Conservation (phyloP, 129 eudicot species). For the Sambucus nigra region DNA sequence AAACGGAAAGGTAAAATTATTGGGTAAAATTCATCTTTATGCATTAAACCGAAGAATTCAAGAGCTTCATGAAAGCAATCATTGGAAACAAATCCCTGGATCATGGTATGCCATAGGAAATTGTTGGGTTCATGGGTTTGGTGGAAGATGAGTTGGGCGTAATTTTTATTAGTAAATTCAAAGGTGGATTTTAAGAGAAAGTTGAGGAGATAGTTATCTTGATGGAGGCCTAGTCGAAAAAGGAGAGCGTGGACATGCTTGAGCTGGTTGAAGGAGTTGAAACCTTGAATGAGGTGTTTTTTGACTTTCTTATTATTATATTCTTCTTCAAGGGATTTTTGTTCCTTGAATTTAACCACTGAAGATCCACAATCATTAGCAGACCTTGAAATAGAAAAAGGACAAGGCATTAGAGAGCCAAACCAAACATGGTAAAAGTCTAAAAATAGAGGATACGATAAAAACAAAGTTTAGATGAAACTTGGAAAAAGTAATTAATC, state of each 20-base stretch:
- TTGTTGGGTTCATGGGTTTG: conserved; percentile 47
- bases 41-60: conserved; percentile 37
- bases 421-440: no score
- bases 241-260: conserved; percentile 65
- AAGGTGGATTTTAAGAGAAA: conserved; percentile 38
- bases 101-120: conserved; percentile 47
- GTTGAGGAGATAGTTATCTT: conserved; percentile 53
- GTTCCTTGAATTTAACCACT: no score
- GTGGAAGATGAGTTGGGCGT: conserved; percentile 44
- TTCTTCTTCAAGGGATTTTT: no score
- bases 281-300: conserved; percentile 27
- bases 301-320: no score
- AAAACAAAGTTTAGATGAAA: no score
- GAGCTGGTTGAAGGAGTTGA: conserved; percentile 39
- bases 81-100: conserved; percentile 50
- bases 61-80: conserved; percentile 37
- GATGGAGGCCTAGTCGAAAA: conserved; percentile 35
- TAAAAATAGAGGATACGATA: no score
- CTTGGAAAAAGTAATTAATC: no score
- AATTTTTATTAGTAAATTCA: conserved; percentile 25
- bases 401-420: no score
- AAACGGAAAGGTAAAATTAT: conserved; percentile 58
- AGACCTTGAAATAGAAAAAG: no score
- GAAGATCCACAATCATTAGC: no score
- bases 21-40: conserved; percentile 39